Evolutionary conservation across 805 yeast species (phyloP).

Genomic region (Candida ovalis): DNA sequence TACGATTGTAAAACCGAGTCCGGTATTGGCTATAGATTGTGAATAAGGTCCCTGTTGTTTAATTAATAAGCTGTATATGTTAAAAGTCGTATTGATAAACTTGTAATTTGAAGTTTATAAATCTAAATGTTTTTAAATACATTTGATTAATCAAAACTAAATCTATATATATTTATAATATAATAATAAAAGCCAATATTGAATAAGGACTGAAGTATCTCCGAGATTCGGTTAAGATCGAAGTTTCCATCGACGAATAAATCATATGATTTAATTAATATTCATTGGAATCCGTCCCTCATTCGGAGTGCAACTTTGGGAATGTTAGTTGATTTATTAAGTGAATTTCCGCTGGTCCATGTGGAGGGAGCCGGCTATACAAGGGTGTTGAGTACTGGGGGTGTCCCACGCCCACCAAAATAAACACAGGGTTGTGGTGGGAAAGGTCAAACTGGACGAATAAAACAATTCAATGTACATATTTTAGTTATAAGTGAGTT

Average conservation of each 20-base stretch:
- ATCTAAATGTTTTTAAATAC: no score
- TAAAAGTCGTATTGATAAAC: no score
- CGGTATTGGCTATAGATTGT: constrained; percentile 16
- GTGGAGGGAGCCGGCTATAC: background rate
- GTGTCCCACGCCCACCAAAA: background rate
- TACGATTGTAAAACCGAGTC: constrained; percentile 8
- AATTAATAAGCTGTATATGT: background rate
- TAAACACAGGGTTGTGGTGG: background rate
- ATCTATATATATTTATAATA: background rate
- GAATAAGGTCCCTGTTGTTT: background rate
- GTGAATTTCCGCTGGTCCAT: background rate
- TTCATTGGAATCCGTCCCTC: background rate
- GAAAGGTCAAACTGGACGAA: no score
- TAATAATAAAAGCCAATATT: background rate
- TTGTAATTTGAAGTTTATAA: background rate
- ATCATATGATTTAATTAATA: background rate
- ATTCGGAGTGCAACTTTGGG: background rate
- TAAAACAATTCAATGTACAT: no score
- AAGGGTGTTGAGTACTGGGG: background rate
- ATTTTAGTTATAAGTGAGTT: no score
- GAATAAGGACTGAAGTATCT: background rate
- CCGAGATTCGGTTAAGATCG: background rate
- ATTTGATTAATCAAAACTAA: no score
- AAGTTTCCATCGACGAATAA: background rate
- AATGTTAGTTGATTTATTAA: background rate